These are phyloP conservation scores for Cenchrus fungigraminus DNA, from an alignment of 176 grass and related monocot genomes.

Conservation along the genomic window DNA sequence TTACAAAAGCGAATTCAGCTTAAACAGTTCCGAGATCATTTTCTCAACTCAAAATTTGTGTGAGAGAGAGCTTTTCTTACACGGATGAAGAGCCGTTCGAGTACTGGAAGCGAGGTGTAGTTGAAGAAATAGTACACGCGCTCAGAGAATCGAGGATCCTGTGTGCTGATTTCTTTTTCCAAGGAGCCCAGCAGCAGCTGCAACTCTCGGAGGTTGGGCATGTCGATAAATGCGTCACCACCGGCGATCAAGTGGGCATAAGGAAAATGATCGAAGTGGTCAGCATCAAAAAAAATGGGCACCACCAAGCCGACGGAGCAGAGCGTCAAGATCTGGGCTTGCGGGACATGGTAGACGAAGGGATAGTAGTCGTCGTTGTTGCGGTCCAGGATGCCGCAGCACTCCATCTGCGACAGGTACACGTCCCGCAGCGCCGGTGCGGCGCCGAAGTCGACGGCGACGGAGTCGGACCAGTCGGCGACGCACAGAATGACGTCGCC, in stretches of 20 bases:
- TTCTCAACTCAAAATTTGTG: not conserved
- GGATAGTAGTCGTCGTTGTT: not conserved
- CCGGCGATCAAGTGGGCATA: not conserved
- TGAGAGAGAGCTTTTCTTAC: not conserved
- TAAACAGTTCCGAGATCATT: not conserved
- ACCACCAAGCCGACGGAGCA: conserved; percentile 54
- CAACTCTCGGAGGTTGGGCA: conserved; percentile 62
- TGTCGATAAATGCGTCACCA: not conserved
- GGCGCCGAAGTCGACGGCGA: not conserved
- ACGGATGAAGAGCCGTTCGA: conserved; percentile 62
- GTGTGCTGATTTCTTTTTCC: not conserved
- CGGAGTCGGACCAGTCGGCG: not conserved
- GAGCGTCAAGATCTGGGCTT: conserved; percentile 50
- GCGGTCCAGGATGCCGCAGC: not conserved
- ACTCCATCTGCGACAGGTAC: conserved; percentile 14
- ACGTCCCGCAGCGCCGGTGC: conserved; percentile 44
- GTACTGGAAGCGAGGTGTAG: conserved; percentile 28
- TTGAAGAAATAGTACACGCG: conserved; percentile 45
- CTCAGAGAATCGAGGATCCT: not conserved
- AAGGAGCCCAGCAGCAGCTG: conserved; percentile 52
- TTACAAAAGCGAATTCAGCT: not conserved
- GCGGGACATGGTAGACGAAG: conserved; percentile 1
- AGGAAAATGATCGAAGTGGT: not conserved
- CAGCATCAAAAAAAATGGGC: not conserved
- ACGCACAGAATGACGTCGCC: not conserved